Evolutionary conservation across 345 rosid genomes (phyloP), one percentile per base, ranked within the genome.

Genomic region (Litchi chinensis): DNA sequence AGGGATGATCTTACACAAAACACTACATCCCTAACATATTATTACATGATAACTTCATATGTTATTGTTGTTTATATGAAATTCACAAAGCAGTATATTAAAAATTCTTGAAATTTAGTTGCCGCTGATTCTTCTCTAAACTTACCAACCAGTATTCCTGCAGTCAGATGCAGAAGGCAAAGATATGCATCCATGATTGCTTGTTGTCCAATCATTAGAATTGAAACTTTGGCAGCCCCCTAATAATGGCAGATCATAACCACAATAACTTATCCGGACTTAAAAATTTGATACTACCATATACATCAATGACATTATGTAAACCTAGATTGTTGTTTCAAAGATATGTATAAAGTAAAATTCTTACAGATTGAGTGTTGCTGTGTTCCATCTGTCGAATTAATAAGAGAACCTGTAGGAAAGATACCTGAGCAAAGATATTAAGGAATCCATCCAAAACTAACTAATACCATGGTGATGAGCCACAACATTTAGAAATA

Each of bases 161-260:
- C 94, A 26, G 98, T 96, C 79, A 96, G 90, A 89, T 94, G 99
- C 75, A 96, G 74, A 78, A 94, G 97, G 91, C 99, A 96, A 70
- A 96, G 90, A 86, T 94, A 96, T 75, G 99, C 95, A 90, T 96
- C 99, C 97, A 94, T 93, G 83, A 93, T 94, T 67, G 99, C 98
- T 77, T 96, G 99, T 85, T 94, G 98, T 41, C 99, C 97, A 68
- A 96, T 89, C 94, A 94, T 94, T 74, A 96, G 79, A 75, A 96
- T 90, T 10, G 99, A 94, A 80, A 96, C 98, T 84, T 96, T 96
- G 44, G 97, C 99, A 85, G 98, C 98, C 32, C 98, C 98, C 99
- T 96, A 88, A 80, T n/a, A 79, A 41, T 85, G 22, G 70, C 9
- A 77, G 78, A 82, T 71, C n/a, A 77, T 67, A 77, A 73, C 21